Evolutionary conservation across 2,329 filamentous ascomycete species (phyloP).

Genomic region (Fonsecaea pedrosoi): DNA sequence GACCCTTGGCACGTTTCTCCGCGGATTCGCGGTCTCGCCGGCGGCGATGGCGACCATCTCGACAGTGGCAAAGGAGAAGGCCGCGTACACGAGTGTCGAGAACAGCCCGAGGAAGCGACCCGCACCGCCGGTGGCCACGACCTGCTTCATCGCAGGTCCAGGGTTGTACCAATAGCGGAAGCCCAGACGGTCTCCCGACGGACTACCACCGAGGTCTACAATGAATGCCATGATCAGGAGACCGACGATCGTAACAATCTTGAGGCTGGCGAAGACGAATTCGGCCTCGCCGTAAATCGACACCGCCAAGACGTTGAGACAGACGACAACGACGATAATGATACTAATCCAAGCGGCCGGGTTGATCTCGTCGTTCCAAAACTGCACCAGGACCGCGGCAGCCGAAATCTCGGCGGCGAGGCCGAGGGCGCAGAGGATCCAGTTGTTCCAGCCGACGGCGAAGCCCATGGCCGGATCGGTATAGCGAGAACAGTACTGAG

Average conservation of each 20-base stretch:
- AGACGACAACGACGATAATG: conserved; percentile 42
- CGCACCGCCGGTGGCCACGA: conserved; percentile 56
- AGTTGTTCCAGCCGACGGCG: conserved; percentile 56
- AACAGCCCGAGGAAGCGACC: conserved; percentile 50
- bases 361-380: conserved; percentile 46
- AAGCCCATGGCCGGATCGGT: conserved; percentile 57
- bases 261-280: conserved; percentile 59
- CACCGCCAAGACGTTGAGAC: conserved; percentile 53
- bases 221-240: conserved; percentile 58
- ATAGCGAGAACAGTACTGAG: conserved; percentile 49
- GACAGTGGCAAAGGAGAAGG: conserved; percentile 57
- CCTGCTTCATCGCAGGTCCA: conserved; percentile 67
- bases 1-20: conserved; percentile 48
- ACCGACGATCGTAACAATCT: conserved; percentile 59
- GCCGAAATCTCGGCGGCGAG: conserved; percentile 56
- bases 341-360: conserved; percentile 56
- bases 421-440: conserved; percentile 56
- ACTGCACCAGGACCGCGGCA: conserved; percentile 54
- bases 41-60: conserved; percentile 57
- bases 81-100: conserved; percentile 43
- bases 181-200: conserved; percentile 56
- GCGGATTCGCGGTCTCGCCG: conserved; percentile 55
- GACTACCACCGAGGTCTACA: conserved; percentile 56
- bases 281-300: conserved; percentile 60
- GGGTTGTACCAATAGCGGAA: conserved; percentile 58